Evolutionary conservation across 2,329 filamentous ascomycete genomes (phyloP).

Genomic region (Aspergillus aculeatus): DNA sequence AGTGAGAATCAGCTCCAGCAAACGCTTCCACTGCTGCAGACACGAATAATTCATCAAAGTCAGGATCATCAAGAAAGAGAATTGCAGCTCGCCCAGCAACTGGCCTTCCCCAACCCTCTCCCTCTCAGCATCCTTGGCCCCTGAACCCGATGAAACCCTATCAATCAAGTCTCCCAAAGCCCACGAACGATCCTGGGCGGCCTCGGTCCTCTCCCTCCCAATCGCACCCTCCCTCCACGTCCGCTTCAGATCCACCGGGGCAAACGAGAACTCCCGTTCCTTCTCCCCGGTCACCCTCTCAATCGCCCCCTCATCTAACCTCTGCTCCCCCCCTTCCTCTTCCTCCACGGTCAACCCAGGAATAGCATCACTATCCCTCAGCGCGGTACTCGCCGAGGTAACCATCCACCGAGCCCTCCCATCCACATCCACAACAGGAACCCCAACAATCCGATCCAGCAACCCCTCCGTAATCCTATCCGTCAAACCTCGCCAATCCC

Average conservation of each 20-base stretch:
- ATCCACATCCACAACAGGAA: constrained; percentile 35
- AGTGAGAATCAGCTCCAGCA: constrained; percentile 58
- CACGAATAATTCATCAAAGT: constrained; percentile 66
- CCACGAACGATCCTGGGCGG: constrained; percentile 63
- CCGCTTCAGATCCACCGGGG: constrained; percentile 60
- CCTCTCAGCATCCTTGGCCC: constrained; percentile 30
- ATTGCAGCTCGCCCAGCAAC: constrained; percentile 60
- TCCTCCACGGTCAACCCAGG: constrained; percentile 50
- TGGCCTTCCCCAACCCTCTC: constrained; percentile 34
- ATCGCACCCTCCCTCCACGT: constrained; percentile 63
- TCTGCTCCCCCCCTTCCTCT: constrained; percentile 14
- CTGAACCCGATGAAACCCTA: constrained; percentile 33
- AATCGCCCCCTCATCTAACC: constrained; percentile 12
- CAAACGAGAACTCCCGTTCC: constrained; percentile 52
- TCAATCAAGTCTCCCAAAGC: constrained; percentile 55
- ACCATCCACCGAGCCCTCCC: constrained; percentile 53
- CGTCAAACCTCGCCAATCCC: constrained; percentile 56
- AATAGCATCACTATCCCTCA: constrained; percentile 58
- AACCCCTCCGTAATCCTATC: constrained; percentile 49
- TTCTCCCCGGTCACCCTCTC: constrained; percentile 31
- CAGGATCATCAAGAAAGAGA: constrained; percentile 62
- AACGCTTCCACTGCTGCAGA: constrained; percentile 64
- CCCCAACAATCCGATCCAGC: constrained; percentile 52
- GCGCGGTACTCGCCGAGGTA: constrained; percentile 58
- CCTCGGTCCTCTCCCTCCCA: constrained; percentile 61